Conservation (phyloP, 768 basidiomycete genomes). For the Xerocomellus amylosporus region DNA sequence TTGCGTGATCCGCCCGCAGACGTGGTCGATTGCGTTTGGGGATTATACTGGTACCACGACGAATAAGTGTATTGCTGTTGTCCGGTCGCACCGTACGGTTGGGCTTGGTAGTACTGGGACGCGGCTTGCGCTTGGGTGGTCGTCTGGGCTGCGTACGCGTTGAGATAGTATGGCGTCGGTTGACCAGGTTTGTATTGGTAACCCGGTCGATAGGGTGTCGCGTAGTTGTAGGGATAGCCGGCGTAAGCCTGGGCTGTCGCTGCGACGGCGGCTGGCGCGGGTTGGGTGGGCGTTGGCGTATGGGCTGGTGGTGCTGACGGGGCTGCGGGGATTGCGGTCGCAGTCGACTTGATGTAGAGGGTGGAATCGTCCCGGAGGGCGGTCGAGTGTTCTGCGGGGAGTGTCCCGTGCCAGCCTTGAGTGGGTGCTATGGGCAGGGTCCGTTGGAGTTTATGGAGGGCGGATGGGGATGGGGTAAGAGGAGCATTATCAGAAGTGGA, state of each 20-base stretch:
- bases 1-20: conserved; percentile 35
- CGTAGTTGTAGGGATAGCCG: conserved; percentile 38
- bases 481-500: conserved; percentile 41
- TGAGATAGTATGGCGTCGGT: conserved; percentile 32
- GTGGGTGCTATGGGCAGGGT: conserved; percentile 61
- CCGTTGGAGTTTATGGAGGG: conserved; percentile 69
- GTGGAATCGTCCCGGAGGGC: conserved; percentile 77
- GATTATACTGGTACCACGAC: conserved; percentile 45
- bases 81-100: conserved; percentile 34
- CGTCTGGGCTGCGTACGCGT: conserved; percentile 26
- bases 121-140: conserved; percentile 27
- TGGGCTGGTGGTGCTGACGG: conserved; percentile 34
- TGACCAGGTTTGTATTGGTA: conserved; percentile 41
- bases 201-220: conserved; percentile 30
- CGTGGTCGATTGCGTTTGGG: conserved; percentile 25
- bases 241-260: conserved; percentile 29
- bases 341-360: conserved; percentile 55
- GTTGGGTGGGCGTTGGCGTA: conserved; percentile 32
- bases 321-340: conserved; percentile 33
- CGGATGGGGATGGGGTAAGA: conserved; percentile 59
- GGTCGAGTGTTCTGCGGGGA: conserved; percentile 51
- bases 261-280: conserved; percentile 24
- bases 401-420: conserved; percentile 72
- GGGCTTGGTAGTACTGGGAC: conserved; percentile 37
- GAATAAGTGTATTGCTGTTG: conserved; percentile 43